These are phyloP conservation scores for Hyphodiscus sp. DNA, from an alignment of 2,329 filamentous ascomycete species.

Conservation along the genomic window DNA sequence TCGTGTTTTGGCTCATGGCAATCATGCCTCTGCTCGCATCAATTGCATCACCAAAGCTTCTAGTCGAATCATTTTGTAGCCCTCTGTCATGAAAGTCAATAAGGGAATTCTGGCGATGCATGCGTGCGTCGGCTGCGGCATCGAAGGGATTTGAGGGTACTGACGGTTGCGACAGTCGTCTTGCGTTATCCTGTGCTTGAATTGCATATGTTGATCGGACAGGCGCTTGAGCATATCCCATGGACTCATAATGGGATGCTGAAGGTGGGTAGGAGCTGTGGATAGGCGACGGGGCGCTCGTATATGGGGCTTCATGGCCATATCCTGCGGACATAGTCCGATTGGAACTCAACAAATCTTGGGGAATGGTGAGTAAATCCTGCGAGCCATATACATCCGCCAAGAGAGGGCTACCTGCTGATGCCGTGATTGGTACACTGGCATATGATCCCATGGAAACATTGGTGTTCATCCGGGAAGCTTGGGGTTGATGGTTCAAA, in stretches of 20 bases:
- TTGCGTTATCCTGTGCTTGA: constrained; percentile 41
- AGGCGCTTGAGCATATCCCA: constrained; percentile 67
- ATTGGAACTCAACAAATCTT: constrained; percentile 69
- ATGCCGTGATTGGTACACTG: constrained; percentile 65
- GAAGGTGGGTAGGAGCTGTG: constrained; percentile 26
- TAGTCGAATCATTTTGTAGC: constrained; percentile 49
- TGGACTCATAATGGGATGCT: constrained; percentile 64
- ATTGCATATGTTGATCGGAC: constrained; percentile 53
- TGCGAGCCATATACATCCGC: constrained; percentile 51
- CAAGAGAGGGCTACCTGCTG: constrained; percentile 63
- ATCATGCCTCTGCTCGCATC: constrained; percentile 94
- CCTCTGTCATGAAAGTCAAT: constrained; percentile 59
- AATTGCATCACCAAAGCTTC: constrained; percentile 80
- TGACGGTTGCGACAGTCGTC: constrained; percentile 83
- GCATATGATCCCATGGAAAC: constrained; percentile 63
- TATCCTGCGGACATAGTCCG: constrained; percentile 56
- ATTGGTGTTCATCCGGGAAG: constrained; percentile 50
- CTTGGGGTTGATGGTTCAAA: constrained; percentile 46
- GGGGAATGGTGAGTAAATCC: constrained; percentile 63
- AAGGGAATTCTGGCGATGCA: constrained; percentile 52
- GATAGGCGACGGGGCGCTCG: constrained; percentile 50
- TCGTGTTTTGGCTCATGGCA: constrained; percentile 92
- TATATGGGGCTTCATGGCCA: constrained; percentile 58
- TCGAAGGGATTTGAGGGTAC: constrained; percentile 49
- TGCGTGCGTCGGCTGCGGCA: constrained; percentile 19